These are phyloP conservation scores for Alternaria triticimaculans DNA, from an alignment of 2,329 filamentous ascomycete genomes.

Conservation along the genomic window DNA sequence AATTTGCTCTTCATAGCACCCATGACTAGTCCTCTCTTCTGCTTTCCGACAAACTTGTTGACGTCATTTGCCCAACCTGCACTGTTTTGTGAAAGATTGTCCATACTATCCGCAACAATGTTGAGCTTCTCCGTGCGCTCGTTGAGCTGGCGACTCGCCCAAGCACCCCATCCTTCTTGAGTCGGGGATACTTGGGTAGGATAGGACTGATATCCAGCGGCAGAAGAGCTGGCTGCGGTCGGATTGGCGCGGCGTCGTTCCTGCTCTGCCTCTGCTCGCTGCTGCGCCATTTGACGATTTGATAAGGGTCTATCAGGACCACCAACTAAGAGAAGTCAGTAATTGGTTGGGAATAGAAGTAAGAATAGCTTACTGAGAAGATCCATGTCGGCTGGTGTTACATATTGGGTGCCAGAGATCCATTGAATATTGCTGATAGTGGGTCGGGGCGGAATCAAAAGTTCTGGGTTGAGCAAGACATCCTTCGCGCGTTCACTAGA, in stretches of 20 bases:
- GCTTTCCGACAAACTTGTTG: constrained; percentile 81
- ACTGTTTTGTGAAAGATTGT: constrained; percentile 80
- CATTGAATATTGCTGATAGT: constrained; percentile 96
- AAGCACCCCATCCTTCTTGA: constrained; percentile 70
- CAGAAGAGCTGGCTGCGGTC: constrained; percentile 42
- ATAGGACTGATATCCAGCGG: constrained; percentile 28
- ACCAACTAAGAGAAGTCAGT: constrained; percentile 62
- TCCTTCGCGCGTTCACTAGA: constrained; percentile 64
- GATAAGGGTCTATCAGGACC: constrained; percentile 86
- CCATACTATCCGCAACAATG: constrained; percentile 83
- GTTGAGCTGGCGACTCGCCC: constrained; percentile 84
- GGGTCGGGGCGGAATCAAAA: constrained; percentile 77
- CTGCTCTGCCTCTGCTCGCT: constrained; percentile 74
- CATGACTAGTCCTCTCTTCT: constrained; percentile 84
- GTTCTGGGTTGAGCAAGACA: constrained; percentile 77
- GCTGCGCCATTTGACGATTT: constrained; percentile 84
- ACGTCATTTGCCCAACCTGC: constrained; percentile 87
- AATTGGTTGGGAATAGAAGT: not conserved
- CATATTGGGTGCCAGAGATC: constrained; percentile 92
- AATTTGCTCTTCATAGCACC: constrained; percentile 58
- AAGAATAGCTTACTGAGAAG: constrained; percentile 65
- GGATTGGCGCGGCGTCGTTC: constrained; percentile 47
- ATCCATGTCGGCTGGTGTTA: constrained; percentile 87
- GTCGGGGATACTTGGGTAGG: constrained; percentile 20
- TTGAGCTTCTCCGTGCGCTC: constrained; percentile 89